Evolutionary conservation across 1,284 basidiomycete genomes (phyloP).

Genomic region (Kwoniella shivajii): DNA sequence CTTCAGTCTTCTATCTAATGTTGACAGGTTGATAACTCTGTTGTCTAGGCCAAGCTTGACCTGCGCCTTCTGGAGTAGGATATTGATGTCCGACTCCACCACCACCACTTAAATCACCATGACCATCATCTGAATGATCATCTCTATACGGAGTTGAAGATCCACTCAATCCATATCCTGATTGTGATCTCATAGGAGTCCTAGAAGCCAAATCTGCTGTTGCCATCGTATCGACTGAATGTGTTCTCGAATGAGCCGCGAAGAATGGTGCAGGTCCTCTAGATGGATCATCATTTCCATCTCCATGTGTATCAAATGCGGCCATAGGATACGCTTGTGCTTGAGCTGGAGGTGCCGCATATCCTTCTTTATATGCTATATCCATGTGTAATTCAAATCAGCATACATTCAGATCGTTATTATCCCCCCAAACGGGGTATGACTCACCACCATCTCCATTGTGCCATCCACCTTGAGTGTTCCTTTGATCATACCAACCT

Average conservation of each 20-base stretch:
- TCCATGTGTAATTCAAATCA: not conserved
- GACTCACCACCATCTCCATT: slow-evolving; percentile 10
- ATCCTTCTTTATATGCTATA: slow-evolving; percentile 38
- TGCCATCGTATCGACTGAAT: slow-evolving; percentile 45
- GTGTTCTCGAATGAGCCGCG: slow-evolving; percentile 25
- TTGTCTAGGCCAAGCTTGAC: slow-evolving; percentile 5
- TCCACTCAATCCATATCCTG: slow-evolving; percentile 8
- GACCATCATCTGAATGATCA: slow-evolving; percentile 20
- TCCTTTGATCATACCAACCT: slow-evolving; percentile 32
- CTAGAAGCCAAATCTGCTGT: slow-evolving; percentile 40
- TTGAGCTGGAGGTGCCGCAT: not conserved
- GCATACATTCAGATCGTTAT: no score
- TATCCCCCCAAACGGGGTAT: not conserved
- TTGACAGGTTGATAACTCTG: slow-evolving; percentile 23
- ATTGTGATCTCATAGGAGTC: slow-evolving; percentile 22
- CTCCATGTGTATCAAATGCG: slow-evolving; percentile 26
- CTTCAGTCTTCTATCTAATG: slow-evolving; percentile 9
- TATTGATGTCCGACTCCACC: slow-evolving; percentile 10
- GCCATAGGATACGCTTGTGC: slow-evolving; percentile 24
- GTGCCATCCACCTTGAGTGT: slow-evolving; percentile 17
- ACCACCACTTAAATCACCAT: not conserved
- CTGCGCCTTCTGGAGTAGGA: slow-evolving; percentile 5
- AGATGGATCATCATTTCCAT: no score
- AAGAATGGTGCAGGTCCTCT: slow-evolving; percentile 1
- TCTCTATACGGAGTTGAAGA: slow-evolving; percentile 18